Conservation (phyloP, 1,284 basidiomycete genomes). For the Apiotrichum akiyoshidainum region DNA sequence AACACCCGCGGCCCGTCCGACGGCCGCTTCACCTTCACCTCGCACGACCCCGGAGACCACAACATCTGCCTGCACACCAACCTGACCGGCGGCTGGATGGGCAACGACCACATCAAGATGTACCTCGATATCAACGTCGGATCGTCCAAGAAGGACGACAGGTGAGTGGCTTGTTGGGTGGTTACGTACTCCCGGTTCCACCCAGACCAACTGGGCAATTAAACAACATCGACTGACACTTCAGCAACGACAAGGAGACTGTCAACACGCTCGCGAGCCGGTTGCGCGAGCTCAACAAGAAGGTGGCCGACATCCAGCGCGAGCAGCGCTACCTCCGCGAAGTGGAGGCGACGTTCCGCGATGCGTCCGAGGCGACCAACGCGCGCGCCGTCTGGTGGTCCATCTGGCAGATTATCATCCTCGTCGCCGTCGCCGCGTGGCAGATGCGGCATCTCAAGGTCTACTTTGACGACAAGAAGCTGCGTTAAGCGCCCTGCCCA, state of each 20-base stretch:
- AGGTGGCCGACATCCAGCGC: slow-evolving; percentile 84
- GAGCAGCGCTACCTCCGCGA: slow-evolving; percentile 99
- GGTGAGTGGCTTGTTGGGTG: slow-evolving; percentile 54
- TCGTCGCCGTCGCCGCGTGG: slow-evolving; percentile 84
- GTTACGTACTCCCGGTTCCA: neutral
- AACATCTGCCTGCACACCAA: slow-evolving; percentile 91
- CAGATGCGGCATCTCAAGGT: slow-evolving; percentile 84
- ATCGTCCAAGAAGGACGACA: slow-evolving; percentile 71
- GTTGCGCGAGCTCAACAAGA: slow-evolving; percentile 86
- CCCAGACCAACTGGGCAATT: neutral
- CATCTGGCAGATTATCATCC: slow-evolving; percentile 75
- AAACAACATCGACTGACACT: neutral
- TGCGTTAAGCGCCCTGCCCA: slow-evolving; percentile 55
- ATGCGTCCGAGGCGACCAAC: slow-evolving; percentile 86
- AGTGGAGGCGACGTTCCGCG: slow-evolving; percentile 83
- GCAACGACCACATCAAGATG: slow-evolving; percentile 80
- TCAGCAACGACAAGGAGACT: slow-evolving; percentile 56
- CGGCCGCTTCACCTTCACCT: slow-evolving; percentile 94
- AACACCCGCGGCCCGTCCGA: slow-evolving; percentile 84
- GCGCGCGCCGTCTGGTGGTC: slow-evolving; percentile 89
- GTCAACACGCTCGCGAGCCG: slow-evolving; percentile 81
- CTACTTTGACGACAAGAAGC: slow-evolving; percentile 87
- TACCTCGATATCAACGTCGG: slow-evolving; percentile 93
- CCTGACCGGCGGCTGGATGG: slow-evolving; percentile 75
- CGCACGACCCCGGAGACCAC: slow-evolving; percentile 88